Evolutionary conservation across 108 stramenopile species (phyloP).

Genomic region (Stephanodiscus minutulus): DNA sequence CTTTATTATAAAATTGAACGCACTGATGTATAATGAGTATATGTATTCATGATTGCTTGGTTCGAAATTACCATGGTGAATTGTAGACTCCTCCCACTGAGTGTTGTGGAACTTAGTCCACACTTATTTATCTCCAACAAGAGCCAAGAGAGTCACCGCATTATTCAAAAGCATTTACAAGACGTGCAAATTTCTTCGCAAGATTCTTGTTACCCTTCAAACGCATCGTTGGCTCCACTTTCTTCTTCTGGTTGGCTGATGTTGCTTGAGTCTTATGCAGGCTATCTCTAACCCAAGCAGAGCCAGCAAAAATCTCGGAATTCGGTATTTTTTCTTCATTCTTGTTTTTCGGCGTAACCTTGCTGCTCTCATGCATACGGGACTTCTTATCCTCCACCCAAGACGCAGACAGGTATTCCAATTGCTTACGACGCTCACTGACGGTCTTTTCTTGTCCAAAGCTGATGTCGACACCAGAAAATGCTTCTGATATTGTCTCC

Average conservation of each 20-base stretch:
- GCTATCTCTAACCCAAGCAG: not conserved
- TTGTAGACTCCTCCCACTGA: not conserved
- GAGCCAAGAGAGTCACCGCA: not conserved
- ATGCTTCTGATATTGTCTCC: constrained; percentile 29
- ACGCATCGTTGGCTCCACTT: constrained; percentile 32
- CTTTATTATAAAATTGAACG: not conserved
- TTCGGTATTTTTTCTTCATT: not conserved
- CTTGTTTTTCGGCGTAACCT: not conserved
- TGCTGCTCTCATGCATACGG: not conserved
- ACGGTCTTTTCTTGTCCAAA: constrained; percentile 33
- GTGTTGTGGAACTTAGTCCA: not conserved
- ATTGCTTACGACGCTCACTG: constrained; percentile 36
- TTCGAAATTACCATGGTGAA: not conserved
- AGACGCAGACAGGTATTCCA: constrained; percentile 24
- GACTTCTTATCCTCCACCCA: constrained; percentile 10
- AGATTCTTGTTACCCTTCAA: constrained; percentile 41
- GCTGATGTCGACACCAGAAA: constrained; percentile 38
- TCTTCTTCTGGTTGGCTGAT: constrained; percentile 22
- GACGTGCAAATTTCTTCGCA: constrained; percentile 39
- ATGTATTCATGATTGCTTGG: not conserved
- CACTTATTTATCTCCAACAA: not conserved
- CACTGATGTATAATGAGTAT: not conserved
- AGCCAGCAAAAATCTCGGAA: not conserved
- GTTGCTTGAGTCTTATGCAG: not conserved
- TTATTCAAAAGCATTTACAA: constrained; percentile 44